Base-by-base conservation (phyloP, 352 stramenopile species). In the Pythium folliculosum region DNA sequence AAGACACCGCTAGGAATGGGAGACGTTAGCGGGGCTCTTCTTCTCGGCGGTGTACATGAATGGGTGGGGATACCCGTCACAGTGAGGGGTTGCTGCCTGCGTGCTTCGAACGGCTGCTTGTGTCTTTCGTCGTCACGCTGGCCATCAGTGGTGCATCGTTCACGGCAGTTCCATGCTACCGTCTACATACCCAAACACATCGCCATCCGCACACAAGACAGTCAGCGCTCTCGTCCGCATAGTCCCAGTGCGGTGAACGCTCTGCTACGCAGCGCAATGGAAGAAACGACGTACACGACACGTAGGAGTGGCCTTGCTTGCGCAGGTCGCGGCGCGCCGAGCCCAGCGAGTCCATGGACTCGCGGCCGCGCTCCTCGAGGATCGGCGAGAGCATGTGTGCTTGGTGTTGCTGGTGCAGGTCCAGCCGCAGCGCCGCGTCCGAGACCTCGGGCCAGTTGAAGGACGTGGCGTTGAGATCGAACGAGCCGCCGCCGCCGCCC, bases 351-450 rank as follows among this genome's bases (percentile, higher is more conserved):
- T 67, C 63, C 38, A 70, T 56, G 13, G 56, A 69, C 9, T 70
- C 57, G 61, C 67, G 78, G 49, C 81, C 83, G 7, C 73, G 77
- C 62, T 92, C 84, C 49, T 92, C 84, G 2, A 80, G 72, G 67
- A 92, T 92, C 5, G 84, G 84, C 37, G 84, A 92, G 44, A 92
- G 75, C 57, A 90, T 47, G 56, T 87, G 77, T 16, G 80, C 77
- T 32, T 65, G 51, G 56, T 78, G 27, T 14, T 63, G 51, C 57
- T 78, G 27, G 14, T 45, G 25, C 5, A 47, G 40, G 14, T 38
- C 32, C 19, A 62, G 51, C n/a, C 55, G 30, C 6, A 25, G 37
- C 5, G 51, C 52, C 23, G 44, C 17, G 53, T 48, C 22, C 8
- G 51, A 51, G 8, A 55, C 25, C 19, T 47, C 40, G 40, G 81